Evolutionary conservation across 805 yeast species (phyloP), one percentile per base, ranked within the genome.

Genomic region (Yarrowia bubula): DNA sequence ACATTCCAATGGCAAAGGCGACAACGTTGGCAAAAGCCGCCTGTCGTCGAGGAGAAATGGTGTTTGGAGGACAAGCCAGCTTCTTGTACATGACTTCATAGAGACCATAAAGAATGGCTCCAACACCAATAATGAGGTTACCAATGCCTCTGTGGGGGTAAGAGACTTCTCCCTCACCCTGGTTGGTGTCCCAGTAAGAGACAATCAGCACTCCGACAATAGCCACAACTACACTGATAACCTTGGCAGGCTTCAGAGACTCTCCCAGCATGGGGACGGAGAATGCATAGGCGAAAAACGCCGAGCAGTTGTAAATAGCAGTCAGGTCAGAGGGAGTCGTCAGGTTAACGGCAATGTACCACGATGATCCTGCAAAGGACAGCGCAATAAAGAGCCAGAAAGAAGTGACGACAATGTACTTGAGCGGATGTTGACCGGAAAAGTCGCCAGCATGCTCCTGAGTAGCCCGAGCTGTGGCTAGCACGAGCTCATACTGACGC

Each of bases 231-330:
- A 91, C 96, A n/a, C 92, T 84, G 33, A 79, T 71, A 9, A 84
- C 80, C 74, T 91, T 90, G 61, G 83, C 71, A 79, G 84, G 79
- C 3, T 86, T 83, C 70, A 90, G 84, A 55, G 75, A 77, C 71
- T 91, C 97, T 38, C 83, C 77, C 60, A 91, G 78, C 18, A 91
- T 75, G 0, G 92, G 89, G 32, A 91, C 86, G 3, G 96, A 90
- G 75, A 91, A 90, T 14, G 89, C 83, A 71, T 91, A 87, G 0
- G 96, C 96, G 4, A 92, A 87, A 74, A 91, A 91, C 0, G 96
- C 96, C 14, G 93, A 87, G 73, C 95, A 90, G 77, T 91, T 90
- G 77, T 90, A 91, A 67, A 90, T 90, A 3, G 97, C 97, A 1
- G 96, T 91, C 41, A 91, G 88, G 71, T 91, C 96, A 3, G 90